Conservation (phyloP, 257 asterid species). For the Solanum arcanum region DNA sequence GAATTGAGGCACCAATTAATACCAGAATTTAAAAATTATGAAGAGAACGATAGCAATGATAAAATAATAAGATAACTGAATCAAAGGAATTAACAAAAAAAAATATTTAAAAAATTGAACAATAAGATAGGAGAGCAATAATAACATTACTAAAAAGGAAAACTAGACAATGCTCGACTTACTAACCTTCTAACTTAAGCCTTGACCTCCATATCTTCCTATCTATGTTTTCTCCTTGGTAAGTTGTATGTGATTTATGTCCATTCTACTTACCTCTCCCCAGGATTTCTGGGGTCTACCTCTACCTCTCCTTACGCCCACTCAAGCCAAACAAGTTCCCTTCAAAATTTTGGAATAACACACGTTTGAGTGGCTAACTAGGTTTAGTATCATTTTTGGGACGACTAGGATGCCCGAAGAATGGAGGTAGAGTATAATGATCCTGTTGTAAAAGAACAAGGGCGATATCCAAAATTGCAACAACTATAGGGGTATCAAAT, state of each 20-base stretch:
- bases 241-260: not conserved
- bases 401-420: not conserved
- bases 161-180: not conserved
- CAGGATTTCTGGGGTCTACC: not conserved
- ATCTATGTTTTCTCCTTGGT: not conserved
- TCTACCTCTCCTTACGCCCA: not conserved
- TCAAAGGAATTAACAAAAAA: not conserved
- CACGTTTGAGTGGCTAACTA: not conserved
- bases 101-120: not conserved
- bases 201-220: not conserved
- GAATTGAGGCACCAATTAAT: no score
- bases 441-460: not conserved
- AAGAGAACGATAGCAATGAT: not conserved
- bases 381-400: not conserved
- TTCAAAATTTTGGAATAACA: not conserved
- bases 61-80: not conserved
- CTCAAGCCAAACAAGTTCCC: not conserved
- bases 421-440: not conserved
- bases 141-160: not conserved
- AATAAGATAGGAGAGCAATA: not conserved
- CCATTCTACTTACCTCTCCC: not conserved
- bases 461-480: not conserved
- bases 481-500: not conserved
- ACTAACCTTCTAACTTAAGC: not conserved
- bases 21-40: not conserved